Conservation (phyloP, 148 eudicot genomes). For the Cornus controversa region DNA sequence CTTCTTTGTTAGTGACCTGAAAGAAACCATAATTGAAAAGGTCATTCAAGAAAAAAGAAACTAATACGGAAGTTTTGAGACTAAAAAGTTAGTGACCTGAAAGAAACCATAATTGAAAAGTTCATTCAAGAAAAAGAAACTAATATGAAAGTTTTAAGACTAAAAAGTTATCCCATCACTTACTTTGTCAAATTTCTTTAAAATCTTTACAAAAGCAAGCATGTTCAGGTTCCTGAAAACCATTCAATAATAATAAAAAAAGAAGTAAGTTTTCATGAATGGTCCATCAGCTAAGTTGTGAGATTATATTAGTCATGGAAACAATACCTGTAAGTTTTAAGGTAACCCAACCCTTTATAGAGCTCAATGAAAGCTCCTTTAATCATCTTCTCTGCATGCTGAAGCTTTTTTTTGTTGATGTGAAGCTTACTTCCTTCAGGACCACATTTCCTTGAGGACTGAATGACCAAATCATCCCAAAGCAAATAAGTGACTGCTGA, state of each 20-base stretch:
- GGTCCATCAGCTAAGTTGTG: constrained; percentile 1
- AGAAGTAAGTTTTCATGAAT: not conserved
- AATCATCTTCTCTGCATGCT: constrained; percentile 93
- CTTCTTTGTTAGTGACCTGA: constrained; percentile 88
- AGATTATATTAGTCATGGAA: not conserved
- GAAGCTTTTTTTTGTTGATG: constrained; percentile 70
- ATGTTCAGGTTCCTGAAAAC: constrained; percentile 86
- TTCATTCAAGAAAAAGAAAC: constrained; percentile 11
- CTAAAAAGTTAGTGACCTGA: constrained; percentile 57
- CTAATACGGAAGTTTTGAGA: not conserved
- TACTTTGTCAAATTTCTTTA: constrained; percentile 95
- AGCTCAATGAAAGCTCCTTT: constrained; percentile 87
- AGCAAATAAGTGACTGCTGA: constrained; percentile 76
- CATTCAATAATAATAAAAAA: not conserved
- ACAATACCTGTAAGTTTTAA: constrained; percentile 76
- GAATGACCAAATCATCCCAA: constrained; percentile 70
- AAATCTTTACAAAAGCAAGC: constrained; percentile 87
- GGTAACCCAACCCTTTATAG: constrained; percentile 83
- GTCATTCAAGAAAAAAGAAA: constrained; percentile 13
- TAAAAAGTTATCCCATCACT: constrained; percentile 25
- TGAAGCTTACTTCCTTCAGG: constrained; percentile 54
- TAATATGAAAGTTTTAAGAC: not conserved
- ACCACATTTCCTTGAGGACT: constrained; percentile 65
- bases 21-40: constrained; percentile 15
- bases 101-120: constrained; percentile 15